Base-by-base conservation (phyloP, 2,329 filamentous ascomycete species). In the Paracamarosporium sp. region DNA sequence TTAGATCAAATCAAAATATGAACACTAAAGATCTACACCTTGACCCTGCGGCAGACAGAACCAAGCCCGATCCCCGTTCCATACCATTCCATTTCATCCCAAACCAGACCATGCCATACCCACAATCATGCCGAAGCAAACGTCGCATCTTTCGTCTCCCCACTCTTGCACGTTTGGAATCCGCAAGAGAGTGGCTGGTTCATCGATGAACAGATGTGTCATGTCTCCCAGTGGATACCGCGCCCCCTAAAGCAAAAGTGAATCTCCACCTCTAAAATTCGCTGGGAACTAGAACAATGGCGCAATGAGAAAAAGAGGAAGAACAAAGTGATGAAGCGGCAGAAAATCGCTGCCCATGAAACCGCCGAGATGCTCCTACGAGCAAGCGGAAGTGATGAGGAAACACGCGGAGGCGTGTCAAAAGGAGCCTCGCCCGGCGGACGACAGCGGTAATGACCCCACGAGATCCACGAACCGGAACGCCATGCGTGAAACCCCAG, bases 1-100 rank as follows among this genome's bases (percentile, higher is more conserved):
- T 69, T 62, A 61, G 66, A 67, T 65, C 66, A 66, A 64, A 68
- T 65, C 62, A 64, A 70, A 62, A 59, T 71, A 71, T 71, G 64
- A 69, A 73, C 64, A 71, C 60, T 68, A 65, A 62, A 52, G 55
- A 50, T 50, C 57, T 59, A 56, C 63, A 60, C 56, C 12, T 52
- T 45, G 53, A 53, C 52, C 31, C 47, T 28, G 46, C 31, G 27
- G 6, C 6, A 15, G 22, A 38, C 46, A 36, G 50, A 52, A 50
- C 57, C 59, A 38, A 33, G 13, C 13, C 41, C 9, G 33, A 38
- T 50, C 40, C 28, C 13, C 35, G 9, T 11, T 27, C 35, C 33
- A 3, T n/a, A 22, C 25, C 27, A n/a, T 22, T 27, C 56, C 57
- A 58, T 55, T 53, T 60, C 60, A 70, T 60, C 58, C 48, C 62